Conservation (phyloP, 2,329 filamentous ascomycete genomes). For the Phialophora chinensis region DNA sequence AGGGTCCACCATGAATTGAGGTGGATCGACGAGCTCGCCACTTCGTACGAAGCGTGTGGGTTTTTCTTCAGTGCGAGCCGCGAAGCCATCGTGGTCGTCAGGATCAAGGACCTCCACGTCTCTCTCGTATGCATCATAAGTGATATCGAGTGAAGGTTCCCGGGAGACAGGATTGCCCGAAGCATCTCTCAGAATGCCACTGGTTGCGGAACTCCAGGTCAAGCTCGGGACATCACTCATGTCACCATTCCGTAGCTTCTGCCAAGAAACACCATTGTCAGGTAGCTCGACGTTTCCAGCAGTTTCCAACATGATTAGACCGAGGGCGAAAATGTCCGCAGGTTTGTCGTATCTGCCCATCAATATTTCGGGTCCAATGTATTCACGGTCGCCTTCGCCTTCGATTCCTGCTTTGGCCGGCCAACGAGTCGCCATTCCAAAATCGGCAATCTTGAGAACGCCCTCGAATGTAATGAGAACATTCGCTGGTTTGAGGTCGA, state of each 20-base stretch:
- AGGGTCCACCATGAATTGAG: slow-evolving; percentile 85
- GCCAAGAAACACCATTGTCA: slow-evolving; percentile 90
- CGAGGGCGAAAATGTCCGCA: slow-evolving; percentile 90
- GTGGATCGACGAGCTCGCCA: slow-evolving; percentile 71
- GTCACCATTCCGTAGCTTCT: slow-evolving; percentile 85
- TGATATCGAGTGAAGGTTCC: slow-evolving; percentile 52
- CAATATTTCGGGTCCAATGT: slow-evolving; percentile 92
- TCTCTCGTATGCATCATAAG: slow-evolving; percentile 46
- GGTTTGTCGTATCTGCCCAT: slow-evolving; percentile 86
- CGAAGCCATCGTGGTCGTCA: slow-evolving; percentile 35
- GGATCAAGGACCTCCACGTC: slow-evolving; percentile 42
- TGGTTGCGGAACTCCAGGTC: slow-evolving; percentile 76
- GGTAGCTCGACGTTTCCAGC: slow-evolving; percentile 92
- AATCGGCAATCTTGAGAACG: slow-evolving; percentile 70
- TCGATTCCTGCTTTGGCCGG: slow-evolving; percentile 78
- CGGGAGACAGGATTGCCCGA: slow-evolving; percentile 68
- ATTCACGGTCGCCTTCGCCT: slow-evolving; percentile 92
- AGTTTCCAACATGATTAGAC: slow-evolving; percentile 92
- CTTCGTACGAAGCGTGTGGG: slow-evolving; percentile 47
- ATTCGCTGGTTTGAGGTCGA: slow-evolving; percentile 71
- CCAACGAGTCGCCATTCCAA: slow-evolving; percentile 76
- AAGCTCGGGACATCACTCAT: slow-evolving; percentile 87
- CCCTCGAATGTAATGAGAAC: slow-evolving; percentile 70
- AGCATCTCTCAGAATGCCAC: slow-evolving; percentile 73
- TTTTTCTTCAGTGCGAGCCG: slow-evolving; percentile 42